phyloP scores from a whole-genome alignment of 2,329 filamentous ascomycete species.

The Didymella lethalis region DNA sequence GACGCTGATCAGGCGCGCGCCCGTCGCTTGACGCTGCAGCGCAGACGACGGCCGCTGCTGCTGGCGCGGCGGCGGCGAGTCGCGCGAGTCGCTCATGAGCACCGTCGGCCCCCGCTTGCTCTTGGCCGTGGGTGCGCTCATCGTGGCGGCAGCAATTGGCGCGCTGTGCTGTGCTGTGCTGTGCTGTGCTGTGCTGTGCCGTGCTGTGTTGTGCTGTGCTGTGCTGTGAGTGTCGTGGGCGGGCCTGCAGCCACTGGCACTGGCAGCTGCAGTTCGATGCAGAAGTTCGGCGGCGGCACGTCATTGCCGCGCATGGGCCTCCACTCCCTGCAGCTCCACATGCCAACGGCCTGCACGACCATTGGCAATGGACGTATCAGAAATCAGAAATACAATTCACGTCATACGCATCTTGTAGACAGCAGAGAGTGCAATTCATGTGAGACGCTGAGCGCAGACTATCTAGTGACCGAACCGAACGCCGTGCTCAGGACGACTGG shows the following conservation, averaged over 20 bases:
- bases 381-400: not conserved
- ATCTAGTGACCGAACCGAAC: slow-evolving; percentile 13
- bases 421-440: not conserved
- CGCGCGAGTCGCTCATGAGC: slow-evolving; percentile 65
- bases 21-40: slow-evolving; percentile 47
- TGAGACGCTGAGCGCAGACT: slow-evolving; percentile 9
- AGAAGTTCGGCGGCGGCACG: slow-evolving; percentile 21
- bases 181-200: no score
- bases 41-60: slow-evolving; percentile 28
- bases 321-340: slow-evolving; percentile 20
- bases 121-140: slow-evolving; percentile 47
- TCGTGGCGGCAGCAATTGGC: slow-evolving; percentile 24
- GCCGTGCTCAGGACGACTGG: slow-evolving; percentile 7
- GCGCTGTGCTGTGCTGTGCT: no score
- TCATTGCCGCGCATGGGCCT: slow-evolving; percentile 13
- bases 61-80: slow-evolving; percentile 50
- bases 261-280: slow-evolving; percentile 1
- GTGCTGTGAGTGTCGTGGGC: not conserved
- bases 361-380: not conserved
- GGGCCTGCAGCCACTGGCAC: not conserved
- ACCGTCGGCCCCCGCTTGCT: slow-evolving; percentile 51
- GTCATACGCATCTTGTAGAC: not conserved
- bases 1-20: slow-evolving; percentile 79
- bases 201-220: no score
- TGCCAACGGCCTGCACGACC: slow-evolving; percentile 13